These are phyloP conservation scores for Clitoria ternatea DNA, from an alignment of 306 rosid genomes.

Conservation along the genomic window DNA sequence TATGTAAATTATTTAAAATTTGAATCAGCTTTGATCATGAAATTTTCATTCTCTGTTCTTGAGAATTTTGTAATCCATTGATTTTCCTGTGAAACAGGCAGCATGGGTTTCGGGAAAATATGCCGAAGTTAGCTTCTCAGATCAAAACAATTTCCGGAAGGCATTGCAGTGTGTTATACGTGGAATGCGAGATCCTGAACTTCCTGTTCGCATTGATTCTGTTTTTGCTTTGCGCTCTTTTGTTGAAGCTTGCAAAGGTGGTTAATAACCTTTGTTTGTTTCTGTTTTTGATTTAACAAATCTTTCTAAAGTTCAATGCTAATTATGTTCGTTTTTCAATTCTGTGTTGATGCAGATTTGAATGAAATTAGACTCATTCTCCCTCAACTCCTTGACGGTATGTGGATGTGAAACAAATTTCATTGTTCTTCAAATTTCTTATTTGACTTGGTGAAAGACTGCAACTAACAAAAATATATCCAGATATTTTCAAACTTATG, in stretches of 20 bases:
- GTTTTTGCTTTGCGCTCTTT: conserved; percentile 93
- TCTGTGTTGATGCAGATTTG: conserved; percentile 58
- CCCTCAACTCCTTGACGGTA: conserved; percentile 95
- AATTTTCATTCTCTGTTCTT: background rate
- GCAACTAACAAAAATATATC: conserved; percentile 4
- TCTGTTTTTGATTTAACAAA: background rate
- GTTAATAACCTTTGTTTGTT: background rate
- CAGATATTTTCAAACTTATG: conserved; percentile 97
- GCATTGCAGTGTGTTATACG: conserved; percentile 86
- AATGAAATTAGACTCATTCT: conserved; percentile 88
- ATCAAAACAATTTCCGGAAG: conserved; percentile 79
- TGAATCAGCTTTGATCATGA: background rate
- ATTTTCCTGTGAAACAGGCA: conserved; percentile 49
- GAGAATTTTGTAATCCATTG: background rate
- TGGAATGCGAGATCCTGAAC: conserved; percentile 90
- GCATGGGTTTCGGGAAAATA: conserved; percentile 99
- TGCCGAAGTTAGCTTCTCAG: conserved; percentile 74
- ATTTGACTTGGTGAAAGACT: conserved; percentile 16
- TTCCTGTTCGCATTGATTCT: conserved; percentile 96
- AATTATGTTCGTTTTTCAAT: background rate
- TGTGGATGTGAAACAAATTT: conserved; percentile 21
- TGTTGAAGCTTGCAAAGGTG: conserved; percentile 92
- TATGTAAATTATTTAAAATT: background rate
- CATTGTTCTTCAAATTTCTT: background rate
- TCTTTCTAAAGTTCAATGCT: background rate